phyloP scores from a whole-genome alignment of 192 early-diverging fungal species.

The Cetraspora pellucida region DNA sequence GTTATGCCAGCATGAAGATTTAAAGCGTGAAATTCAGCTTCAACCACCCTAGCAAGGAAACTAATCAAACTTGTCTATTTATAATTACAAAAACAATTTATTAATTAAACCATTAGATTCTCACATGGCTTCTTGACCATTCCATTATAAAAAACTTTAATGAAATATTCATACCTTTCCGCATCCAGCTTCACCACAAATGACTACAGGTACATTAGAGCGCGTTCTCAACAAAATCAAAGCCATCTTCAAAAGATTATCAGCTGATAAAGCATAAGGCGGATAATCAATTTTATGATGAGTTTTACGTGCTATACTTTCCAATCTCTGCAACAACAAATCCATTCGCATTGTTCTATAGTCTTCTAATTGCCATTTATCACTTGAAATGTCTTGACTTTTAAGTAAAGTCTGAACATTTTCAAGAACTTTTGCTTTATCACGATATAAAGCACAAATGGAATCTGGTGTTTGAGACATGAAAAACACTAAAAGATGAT shows the following conservation, averaged over 20 bases:
- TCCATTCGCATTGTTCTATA: slow-evolving; percentile 3
- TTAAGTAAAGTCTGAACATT: slow-evolving; percentile 24
- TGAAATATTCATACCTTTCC: slow-evolving; percentile 28
- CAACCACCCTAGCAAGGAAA: slow-evolving; percentile 17
- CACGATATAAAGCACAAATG: slow-evolving; percentile 30
- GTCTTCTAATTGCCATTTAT: background rate
- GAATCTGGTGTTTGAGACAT: slow-evolving; percentile 24
- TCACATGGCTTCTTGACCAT: too few relatives aligned
- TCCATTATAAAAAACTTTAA: too few relatives aligned
- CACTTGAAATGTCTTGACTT: background rate
- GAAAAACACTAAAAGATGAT: slow-evolving; percentile 33
- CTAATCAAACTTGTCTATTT: slow-evolving; percentile 30
- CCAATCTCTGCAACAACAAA: slow-evolving; percentile 3
- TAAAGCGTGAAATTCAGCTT: slow-evolving; percentile 9
- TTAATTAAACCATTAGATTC: too few relatives aligned
- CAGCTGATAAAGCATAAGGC: slow-evolving; percentile 25
- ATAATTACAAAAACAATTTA: background rate
- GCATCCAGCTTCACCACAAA: slow-evolving; percentile 34
- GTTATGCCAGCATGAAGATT: slow-evolving; percentile 31
- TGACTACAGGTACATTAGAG: slow-evolving; percentile 28
- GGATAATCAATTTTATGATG: background rate
- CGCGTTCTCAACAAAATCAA: slow-evolving; percentile 29
- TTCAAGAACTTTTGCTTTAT: slow-evolving; percentile 12
- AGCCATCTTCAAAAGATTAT: slow-evolving; percentile 32
- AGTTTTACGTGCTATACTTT: slow-evolving; percentile 23